These are phyloP conservation scores for Ophiostoma sp. DNA, from an alignment of 2,329 filamentous ascomycete genomes.

Conservation along the genomic window DNA sequence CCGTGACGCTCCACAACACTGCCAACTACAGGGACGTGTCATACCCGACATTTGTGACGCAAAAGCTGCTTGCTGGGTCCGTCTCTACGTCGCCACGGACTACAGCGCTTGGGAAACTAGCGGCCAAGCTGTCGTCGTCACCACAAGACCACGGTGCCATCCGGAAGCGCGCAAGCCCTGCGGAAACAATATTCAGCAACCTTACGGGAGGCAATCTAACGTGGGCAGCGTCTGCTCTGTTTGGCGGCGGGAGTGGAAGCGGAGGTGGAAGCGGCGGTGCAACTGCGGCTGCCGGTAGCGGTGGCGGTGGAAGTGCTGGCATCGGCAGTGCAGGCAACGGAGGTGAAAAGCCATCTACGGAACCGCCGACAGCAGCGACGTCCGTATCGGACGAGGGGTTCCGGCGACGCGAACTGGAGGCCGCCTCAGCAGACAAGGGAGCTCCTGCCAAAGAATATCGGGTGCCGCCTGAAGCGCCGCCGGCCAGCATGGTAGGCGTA, in stretches of 20 bases:
- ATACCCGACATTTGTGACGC: slow-evolving; percentile 35
- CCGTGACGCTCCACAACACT: slow-evolving; percentile 9
- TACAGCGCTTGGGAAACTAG: slow-evolving; percentile 14
- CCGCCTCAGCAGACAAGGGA: slow-evolving; percentile 25
- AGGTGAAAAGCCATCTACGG: slow-evolving; percentile 32
- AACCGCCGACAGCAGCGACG: slow-evolving; percentile 45
- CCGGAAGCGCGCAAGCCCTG: slow-evolving; percentile 55
- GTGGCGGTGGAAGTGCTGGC: slow-evolving; percentile 4
- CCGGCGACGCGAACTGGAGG: slow-evolving; percentile 38
- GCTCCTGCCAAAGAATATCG: neutral
- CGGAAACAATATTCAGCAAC: slow-evolving; percentile 53
- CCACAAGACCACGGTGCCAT: slow-evolving; percentile 32
- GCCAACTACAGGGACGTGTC: slow-evolving; percentile 16
- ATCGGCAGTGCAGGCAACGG: slow-evolving; percentile 24
- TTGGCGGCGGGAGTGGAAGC: slow-evolving; percentile 25
- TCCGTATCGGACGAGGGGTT: slow-evolving; percentile 52
- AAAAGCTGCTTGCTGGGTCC: slow-evolving; percentile 26
- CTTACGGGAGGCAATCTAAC: slow-evolving; percentile 50
- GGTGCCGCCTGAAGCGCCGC: neutral
- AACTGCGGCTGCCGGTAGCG: neutral
- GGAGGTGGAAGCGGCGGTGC: neutral
- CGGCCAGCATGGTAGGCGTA: slow-evolving; percentile 44
- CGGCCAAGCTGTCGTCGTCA: slow-evolving; percentile 34
- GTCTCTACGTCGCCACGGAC: slow-evolving; percentile 22
- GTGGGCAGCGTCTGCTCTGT: slow-evolving; percentile 45